phyloP scores from a whole-genome alignment of 2,329 filamentous ascomycete species.

The Hypoxylon sp. region DNA sequence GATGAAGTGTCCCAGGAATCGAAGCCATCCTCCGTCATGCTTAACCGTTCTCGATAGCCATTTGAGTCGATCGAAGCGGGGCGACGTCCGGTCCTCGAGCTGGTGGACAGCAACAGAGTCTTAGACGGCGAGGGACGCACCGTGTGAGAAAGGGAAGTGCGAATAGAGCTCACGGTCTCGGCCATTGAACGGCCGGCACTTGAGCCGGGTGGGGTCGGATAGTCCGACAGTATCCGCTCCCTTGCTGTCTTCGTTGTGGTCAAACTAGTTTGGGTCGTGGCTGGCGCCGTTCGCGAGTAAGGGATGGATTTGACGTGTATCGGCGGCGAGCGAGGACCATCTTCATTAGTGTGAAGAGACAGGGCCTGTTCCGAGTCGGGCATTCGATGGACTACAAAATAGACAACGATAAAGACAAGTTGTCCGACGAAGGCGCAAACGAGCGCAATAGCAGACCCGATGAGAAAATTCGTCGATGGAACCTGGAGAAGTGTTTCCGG shows the following conservation, averaged over 20 bases:
- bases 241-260: conserved; percentile 49
- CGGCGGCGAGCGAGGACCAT: conserved; percentile 48
- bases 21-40: conserved; percentile 70
- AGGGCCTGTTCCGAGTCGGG: conserved; percentile 46
- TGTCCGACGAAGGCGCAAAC: conserved; percentile 61
- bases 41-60: conserved; percentile 50
- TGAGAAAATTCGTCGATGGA: conserved; percentile 53
- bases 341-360: conserved; percentile 51
- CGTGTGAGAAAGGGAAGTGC: conserved; percentile 60
- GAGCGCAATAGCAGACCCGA: conserved; percentile 59
- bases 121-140: conserved; percentile 68
- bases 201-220: conserved; percentile 58
- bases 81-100: conserved; percentile 55
- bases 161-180: conserved; percentile 61
- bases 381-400: conserved; percentile 56
- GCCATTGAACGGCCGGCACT: conserved; percentile 59
- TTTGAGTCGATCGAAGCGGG: conserved; percentile 63
- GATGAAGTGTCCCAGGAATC: conserved; percentile 80
- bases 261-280: conserved; percentile 43
- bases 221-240: conserved; percentile 53
- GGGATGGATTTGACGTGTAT: conserved; percentile 64
- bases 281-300: conserved; percentile 59
- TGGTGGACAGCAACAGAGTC: conserved; percentile 63
- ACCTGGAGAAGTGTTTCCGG: conserved; percentile 51
- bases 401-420: conserved; percentile 60